Percentiles rank a stretch among this genome's conserved stretches.
phyloP scores from a whole-genome alignment of 768 basidiomycete species.

The Collybia sordida region DNA sequence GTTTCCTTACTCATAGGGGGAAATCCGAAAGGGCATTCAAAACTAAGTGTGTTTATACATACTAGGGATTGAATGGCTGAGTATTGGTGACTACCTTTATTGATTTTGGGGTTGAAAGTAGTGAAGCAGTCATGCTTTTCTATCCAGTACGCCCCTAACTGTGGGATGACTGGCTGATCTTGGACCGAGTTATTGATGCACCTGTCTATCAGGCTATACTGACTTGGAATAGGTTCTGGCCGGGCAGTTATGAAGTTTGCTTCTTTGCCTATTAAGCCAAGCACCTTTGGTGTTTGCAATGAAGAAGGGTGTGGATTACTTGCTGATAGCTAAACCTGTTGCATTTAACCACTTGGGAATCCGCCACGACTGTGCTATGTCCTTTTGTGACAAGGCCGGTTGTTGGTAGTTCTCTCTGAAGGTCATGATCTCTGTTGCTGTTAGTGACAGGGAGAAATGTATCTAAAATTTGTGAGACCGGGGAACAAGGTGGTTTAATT shows the following conservation, averaged over 20 bases:
- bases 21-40: constrained; percentile 13
- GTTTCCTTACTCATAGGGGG: constrained; percentile 30
- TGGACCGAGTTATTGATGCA: constrained; percentile 33
- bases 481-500: constrained; percentile 41
- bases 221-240: constrained; percentile 28
- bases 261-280: constrained; percentile 18
- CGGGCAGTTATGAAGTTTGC: constrained; percentile 16
- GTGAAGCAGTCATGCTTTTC: not conserved
- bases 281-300: constrained; percentile 28
- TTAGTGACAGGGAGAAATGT: constrained; percentile 20
- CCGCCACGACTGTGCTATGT: constrained; percentile 28
- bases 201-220: constrained; percentile 31
- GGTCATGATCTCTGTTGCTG: constrained; percentile 32
- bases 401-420: constrained; percentile 38
- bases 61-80: not conserved
- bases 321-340: constrained; percentile 39
- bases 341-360: constrained; percentile 35
- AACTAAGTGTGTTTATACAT: not conserved
- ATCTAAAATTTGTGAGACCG: constrained; percentile 45
- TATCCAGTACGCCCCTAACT: constrained; percentile 14
- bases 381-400: constrained; percentile 20
- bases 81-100: constrained; percentile 7
- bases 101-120: constrained; percentile 12
- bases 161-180: constrained; percentile 30
- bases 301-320: constrained; percentile 35